Base-by-base conservation (phyloP, 345 rosid species). In the Syzygium aromaticum region DNA sequence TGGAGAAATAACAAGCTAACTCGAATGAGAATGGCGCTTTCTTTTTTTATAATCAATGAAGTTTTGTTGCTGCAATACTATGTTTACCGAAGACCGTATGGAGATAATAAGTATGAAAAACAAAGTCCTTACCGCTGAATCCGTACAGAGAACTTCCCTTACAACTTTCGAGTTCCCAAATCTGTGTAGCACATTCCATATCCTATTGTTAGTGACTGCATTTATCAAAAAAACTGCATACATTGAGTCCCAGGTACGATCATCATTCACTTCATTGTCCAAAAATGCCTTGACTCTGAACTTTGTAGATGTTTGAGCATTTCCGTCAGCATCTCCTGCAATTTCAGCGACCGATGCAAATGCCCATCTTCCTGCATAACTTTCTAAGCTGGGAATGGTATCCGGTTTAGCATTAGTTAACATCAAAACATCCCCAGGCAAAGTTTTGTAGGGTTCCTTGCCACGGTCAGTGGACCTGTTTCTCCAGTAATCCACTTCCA, bases 341-440 rank as follows among this genome's bases (percentile, higher is more conserved):
- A 73, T 28, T 25, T 52, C 9, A 15, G 22, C 25, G n/a, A 89
- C 89, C 3, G 28, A 28, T 49, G 85, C 89, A 30, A 89, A 78
- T 38, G 87, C 13, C 90, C 89, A 87, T 56, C 16, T 54, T 52
- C 86, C 59, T 59, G 84, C 87, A 23, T 49, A 16, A 84, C 87
- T 77, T 10, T 80, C 73, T 51, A 89, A 87, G 54, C 86, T 85
- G 67, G 73, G 52, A 38, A 64, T 73, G 2, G 82, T 78, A 52
- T 87, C 59, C 3, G 90, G 90, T 28, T 85, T 80, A 17, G 49
- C 85, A 85, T 87, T 88, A 8, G 78, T 61, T 23, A 89, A 52
- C 46, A 89, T 30, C 7, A 89, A 30, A 61, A 89, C 51, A 52
- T 89, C 90, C 23, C 90, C 89, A 3, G 86, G 73, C 86, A 57